phyloP scores from a whole-genome alignment of 352 stramenopile species.

The Plasmopara muralis region DNA sequence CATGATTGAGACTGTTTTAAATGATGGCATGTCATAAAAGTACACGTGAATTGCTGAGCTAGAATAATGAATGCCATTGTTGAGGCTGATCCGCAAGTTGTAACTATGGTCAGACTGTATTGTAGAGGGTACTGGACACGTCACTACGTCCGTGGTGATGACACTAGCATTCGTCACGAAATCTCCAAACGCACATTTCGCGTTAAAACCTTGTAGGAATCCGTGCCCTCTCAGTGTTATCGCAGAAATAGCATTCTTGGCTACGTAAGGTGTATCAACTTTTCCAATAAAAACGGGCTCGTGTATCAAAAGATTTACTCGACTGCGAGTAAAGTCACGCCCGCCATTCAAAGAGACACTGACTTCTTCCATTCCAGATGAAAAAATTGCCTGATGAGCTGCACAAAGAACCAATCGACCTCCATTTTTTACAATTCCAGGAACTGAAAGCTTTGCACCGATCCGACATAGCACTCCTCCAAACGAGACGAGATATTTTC shows the following conservation, averaged over 20 bases:
- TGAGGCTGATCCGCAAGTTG: slow-evolving; percentile 26
- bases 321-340: slow-evolving; percentile 24
- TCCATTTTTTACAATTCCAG: slow-evolving; percentile 12
- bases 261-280: slow-evolving; percentile 19
- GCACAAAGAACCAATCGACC: slow-evolving; percentile 18
- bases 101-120: slow-evolving; percentile 14
- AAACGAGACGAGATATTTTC: slow-evolving; percentile 23
- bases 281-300: slow-evolving; percentile 11
- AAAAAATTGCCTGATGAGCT: not conserved
- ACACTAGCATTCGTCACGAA: slow-evolving; percentile 4
- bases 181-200: slow-evolving; percentile 18
- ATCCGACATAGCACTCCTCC: slow-evolving; percentile 25
- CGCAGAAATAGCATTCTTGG: slow-evolving; percentile 7
- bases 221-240: slow-evolving; percentile 19
- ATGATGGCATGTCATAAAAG: slow-evolving; percentile 23
- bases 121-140: slow-evolving; percentile 16
- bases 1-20: slow-evolving; percentile 5
- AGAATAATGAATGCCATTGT: slow-evolving; percentile 26
- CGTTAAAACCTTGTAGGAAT: slow-evolving; percentile 15
- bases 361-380: slow-evolving; percentile 10
- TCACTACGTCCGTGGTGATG: slow-evolving; percentile 11
- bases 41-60: slow-evolving; percentile 1
- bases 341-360: slow-evolving; percentile 34
- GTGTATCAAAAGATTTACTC: slow-evolving; percentile 15
- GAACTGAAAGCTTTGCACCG: slow-evolving; percentile 2